Evolutionary conservation across 2,329 filamentous ascomycete genomes (phyloP), one percentile per base, ranked within the genome.

Genomic region (Colletotrichum cuscutae): DNA sequence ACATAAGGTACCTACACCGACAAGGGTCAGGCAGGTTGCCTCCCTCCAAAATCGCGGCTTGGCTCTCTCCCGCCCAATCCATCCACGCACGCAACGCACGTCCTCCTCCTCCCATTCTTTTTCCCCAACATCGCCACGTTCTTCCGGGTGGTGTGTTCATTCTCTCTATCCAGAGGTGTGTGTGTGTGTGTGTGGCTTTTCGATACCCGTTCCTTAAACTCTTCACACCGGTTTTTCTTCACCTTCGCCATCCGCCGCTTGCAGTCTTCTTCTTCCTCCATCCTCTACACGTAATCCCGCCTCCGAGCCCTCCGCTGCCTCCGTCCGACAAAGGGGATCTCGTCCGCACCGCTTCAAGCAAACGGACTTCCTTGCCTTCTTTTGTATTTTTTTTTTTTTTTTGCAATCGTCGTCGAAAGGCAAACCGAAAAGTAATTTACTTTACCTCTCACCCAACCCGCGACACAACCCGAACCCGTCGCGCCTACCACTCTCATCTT

Each of bases 21-120:
- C 32, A 26, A 63, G 62, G 30, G 19, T 35, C 62, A 57, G 24
- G 37, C 62, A 65, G 62, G 62, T 57, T 57, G 62, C 62, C 62
- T 57, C 62, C 62, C 24, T 35, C 62, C 67, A 49, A 49, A 62
- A 59, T 61, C 30, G 59, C 65, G 68, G 68, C 68, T 68, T 71
- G 68, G 68, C 68, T 68, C 46, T 52, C 52, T 68, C 65, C 69
- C 65, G 60, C 61, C 70, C 66, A 56, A 64, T 65, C 66, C 56
- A 46, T 61, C 57, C 68, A 60, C 22, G 54, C 59, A 60, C 37
- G 53, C 54, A 65, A 61, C n/a, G 60, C 42, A 65, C 54, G 42
- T 49, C 42, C 42, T 49, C 8, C 15, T 56, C 37, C 2, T 19
- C 64, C 63, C 57, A 58, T 53, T 37, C 24, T 4, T 46, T 35